Base-by-base conservation (phyloP, 2,329 filamentous ascomycete genomes). In the Ophiostoma sp. region DNA sequence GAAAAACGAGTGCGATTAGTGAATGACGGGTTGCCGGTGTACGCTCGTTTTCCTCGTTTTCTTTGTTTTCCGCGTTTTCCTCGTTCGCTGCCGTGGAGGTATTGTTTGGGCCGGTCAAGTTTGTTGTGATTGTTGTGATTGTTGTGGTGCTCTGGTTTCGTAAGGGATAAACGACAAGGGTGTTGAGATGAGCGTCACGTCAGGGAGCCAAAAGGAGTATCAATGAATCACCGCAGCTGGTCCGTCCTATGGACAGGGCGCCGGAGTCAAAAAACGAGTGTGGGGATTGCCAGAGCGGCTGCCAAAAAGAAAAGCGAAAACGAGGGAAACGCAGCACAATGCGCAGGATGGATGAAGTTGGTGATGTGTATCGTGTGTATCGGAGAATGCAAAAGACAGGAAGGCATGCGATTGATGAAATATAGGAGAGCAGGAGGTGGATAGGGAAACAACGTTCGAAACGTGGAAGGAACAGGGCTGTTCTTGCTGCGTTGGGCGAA, bases 131-230 rank as follows among this genome's bases (percentile, higher is more conserved):
- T 9, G 42, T 5, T 45, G 47, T 49, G 66, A 66, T 52, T 60
- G 55, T 60, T 60, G 55, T 60, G 45, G 45, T 49, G 55, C 38
- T 60, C n/a, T 60, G 27, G 14, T 60, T 60, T 60, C 55, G 55
- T 27, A 60, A 60, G 55, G n/a, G 9, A 44, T 42, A 60, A 64
- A 45, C 41, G 58, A 42, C 65, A 66, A 55, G 68, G 68, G 60
- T 63, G 60, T 18, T 42, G 60, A 63, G 60, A 63, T 63, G 60
- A 63, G 55, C 55, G 60, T 63, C 60, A 63, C 60, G 60, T 63
- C 60, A 18, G 63, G 36, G 40, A 12, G 11, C 41, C n/a, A 9
- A 38, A 36, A 64, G 63, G 63, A 44, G 41, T 64, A 42, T 64
- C 40, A 44, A n/a, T 4, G 18, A 38, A 60, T 60, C 27, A 12